Evolutionary conservation across 257 asterid genomes (phyloP).

Genomic region (Solanum boliviense): DNA sequence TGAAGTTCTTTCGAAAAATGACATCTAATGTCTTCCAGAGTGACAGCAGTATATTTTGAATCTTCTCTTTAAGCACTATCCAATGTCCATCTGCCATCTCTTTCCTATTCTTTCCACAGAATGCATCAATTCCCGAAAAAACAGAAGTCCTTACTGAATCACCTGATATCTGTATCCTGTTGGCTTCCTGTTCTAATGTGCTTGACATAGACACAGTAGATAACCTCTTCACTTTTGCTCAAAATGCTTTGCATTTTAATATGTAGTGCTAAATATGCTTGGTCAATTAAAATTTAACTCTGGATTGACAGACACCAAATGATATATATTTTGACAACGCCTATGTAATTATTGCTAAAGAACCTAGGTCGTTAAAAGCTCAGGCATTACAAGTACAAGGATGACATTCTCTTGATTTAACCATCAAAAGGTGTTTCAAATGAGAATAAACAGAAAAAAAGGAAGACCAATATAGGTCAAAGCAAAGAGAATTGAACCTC

Average conservation of each 20-base stretch:
- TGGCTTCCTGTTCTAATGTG: neutral
- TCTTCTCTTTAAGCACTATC: neutral
- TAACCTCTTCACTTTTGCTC: neutral
- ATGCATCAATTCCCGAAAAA: neutral
- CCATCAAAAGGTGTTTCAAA: neutral
- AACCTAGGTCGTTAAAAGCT: neutral
- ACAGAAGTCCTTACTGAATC: neutral
- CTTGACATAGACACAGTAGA: neutral
- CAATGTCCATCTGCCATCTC: neutral
- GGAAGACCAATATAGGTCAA: neutral
- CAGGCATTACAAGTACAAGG: neutral
- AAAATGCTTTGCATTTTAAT: neutral
- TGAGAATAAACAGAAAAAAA: neutral
- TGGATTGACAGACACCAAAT: neutral
- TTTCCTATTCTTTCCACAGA: neutral
- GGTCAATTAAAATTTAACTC: neutral
- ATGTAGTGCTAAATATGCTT: neutral
- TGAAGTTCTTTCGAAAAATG: neutral
- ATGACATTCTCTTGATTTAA: neutral
- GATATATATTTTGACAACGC: neutral
- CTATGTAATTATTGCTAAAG: neutral
- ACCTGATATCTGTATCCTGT: neutral
- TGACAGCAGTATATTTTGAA: neutral
- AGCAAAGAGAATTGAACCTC: slow-evolving; percentile 35
- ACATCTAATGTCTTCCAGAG: neutral